Evolutionary conservation across 257 asterid genomes (phyloP).

Genomic region (Paulownia fortunei): DNA sequence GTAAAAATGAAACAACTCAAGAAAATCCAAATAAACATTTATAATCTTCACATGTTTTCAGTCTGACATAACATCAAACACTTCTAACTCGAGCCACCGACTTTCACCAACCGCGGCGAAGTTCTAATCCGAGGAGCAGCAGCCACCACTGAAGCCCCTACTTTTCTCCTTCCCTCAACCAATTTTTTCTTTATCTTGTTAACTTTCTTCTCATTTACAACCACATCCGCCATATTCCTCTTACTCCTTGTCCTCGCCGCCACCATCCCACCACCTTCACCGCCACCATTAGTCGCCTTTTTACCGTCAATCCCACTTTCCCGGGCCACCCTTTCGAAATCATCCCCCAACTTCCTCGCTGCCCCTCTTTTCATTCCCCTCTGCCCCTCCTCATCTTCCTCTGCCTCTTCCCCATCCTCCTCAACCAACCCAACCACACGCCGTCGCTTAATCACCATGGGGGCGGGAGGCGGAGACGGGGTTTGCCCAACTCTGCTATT

Average conservation of each 20-base stretch:
- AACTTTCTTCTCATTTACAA: no score
- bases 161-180: slow-evolving; percentile 18
- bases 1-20: no score
- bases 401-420: no score
- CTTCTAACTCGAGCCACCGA: slow-evolving; percentile 6
- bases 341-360: slow-evolving; percentile 60
- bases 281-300: background rate
- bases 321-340: slow-evolving; percentile 58
- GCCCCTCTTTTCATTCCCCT: slow-evolving; percentile 30
- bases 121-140: slow-evolving; percentile 30
- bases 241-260: slow-evolving; percentile 36
- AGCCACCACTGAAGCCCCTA: background rate
- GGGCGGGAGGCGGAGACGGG: slow-evolving; percentile 59
- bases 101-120: slow-evolving; percentile 50
- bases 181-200: background rate
- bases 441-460: slow-evolving; percentile 53
- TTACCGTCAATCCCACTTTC: slow-evolving; percentile 25
- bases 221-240: background rate
- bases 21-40: no score
- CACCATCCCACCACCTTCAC: background rate
- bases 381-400: slow-evolving; percentile 23
- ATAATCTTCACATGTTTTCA: background rate
- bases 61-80: slow-evolving; percentile 11
- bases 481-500: background rate
- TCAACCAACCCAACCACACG: slow-evolving; percentile 42